Evolutionary conservation across 116 monocot genomes (phyloP).

Genomic region (Phalaenopsis hybrid): DNA sequence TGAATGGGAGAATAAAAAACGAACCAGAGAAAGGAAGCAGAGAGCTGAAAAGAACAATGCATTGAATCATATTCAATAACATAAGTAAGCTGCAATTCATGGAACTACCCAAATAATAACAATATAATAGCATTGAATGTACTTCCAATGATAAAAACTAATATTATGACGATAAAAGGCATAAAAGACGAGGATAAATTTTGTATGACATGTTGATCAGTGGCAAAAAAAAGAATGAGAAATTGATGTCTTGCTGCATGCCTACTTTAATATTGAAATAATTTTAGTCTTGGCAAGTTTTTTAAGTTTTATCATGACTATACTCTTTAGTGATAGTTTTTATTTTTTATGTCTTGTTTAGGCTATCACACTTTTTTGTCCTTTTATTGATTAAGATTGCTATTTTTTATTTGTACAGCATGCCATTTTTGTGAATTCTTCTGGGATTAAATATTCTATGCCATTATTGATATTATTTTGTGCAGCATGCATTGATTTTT

Average conservation of each 20-base stretch:
- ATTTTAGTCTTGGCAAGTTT: too few species aligned
- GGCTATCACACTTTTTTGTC: neutral
- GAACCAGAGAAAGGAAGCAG: neutral
- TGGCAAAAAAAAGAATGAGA: neutral
- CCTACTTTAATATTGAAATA: neutral
- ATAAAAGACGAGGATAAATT: neutral
- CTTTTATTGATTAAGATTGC: neutral
- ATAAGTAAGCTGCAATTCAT: neutral
- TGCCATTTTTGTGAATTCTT: neutral
- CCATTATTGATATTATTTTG: too few species aligned
- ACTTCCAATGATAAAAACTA: neutral
- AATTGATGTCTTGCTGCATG: neutral
- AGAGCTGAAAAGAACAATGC: neutral
- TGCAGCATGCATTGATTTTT: too few species aligned
- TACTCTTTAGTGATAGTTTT: too few species aligned
- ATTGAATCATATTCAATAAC: neutral
- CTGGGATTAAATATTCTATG: neutral
- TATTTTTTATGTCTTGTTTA: too few species aligned
- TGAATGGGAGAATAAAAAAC: neutral
- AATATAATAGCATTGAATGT: neutral
- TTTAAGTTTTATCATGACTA: too few species aligned
- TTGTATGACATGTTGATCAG: neutral
- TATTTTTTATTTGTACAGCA: neutral
- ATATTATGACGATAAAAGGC: neutral
- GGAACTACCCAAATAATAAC: neutral